Evolutionary conservation across 2,329 filamentous ascomycete species (phyloP).

Genomic region (Apiospora phragmitis): DNA sequence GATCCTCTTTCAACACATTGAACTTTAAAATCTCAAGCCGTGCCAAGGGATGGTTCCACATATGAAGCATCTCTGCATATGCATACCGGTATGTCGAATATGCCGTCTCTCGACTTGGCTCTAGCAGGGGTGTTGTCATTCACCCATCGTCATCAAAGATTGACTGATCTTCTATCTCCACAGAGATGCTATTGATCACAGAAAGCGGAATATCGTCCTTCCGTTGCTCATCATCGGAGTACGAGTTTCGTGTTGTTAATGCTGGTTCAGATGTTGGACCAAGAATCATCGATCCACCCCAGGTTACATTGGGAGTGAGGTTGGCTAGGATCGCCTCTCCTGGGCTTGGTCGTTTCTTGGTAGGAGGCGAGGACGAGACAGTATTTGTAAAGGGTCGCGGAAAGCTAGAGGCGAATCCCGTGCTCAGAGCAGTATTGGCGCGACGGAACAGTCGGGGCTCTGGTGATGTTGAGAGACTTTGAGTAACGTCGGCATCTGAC

Average conservation of each 20-base stretch:
- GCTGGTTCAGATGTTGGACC: slow-evolving; percentile 44
- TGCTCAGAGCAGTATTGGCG: slow-evolving; percentile 55
- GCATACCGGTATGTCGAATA: slow-evolving; percentile 64
- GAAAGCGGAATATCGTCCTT: slow-evolving; percentile 47
- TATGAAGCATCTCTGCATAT: slow-evolving; percentile 69
- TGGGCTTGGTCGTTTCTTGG: slow-evolving; percentile 58
- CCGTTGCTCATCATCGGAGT: slow-evolving; percentile 54
- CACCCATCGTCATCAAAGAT: slow-evolving; percentile 70
- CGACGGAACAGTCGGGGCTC: slow-evolving; percentile 54
- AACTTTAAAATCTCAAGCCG: slow-evolving; percentile 70
- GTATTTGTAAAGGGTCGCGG: slow-evolving; percentile 44
- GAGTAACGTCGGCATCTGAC: slow-evolving; percentile 44
- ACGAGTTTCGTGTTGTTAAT: slow-evolving; percentile 49
- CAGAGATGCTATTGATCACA: slow-evolving; percentile 51
- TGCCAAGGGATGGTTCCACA: slow-evolving; percentile 63
- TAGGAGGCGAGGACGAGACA: slow-evolving; percentile 42
- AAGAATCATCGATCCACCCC: slow-evolving; percentile 48
- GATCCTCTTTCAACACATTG: slow-evolving; percentile 58
- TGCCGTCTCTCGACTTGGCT: slow-evolving; percentile 46
- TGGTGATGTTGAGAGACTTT: slow-evolving; percentile 60
- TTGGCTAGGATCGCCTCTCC: slow-evolving; percentile 60
- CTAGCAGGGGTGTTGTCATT: slow-evolving; percentile 59
- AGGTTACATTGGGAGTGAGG: slow-evolving; percentile 54
- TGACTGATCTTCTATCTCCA: slow-evolving; percentile 61
- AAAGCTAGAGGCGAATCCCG: slow-evolving; percentile 57